A percentile compares a stretch with the other conserved stretches of the same genome.
phyloP scores from a whole-genome alignment of 2,329 filamentous ascomycete species.

The Lasiodiplodia hormozganensis region DNA sequence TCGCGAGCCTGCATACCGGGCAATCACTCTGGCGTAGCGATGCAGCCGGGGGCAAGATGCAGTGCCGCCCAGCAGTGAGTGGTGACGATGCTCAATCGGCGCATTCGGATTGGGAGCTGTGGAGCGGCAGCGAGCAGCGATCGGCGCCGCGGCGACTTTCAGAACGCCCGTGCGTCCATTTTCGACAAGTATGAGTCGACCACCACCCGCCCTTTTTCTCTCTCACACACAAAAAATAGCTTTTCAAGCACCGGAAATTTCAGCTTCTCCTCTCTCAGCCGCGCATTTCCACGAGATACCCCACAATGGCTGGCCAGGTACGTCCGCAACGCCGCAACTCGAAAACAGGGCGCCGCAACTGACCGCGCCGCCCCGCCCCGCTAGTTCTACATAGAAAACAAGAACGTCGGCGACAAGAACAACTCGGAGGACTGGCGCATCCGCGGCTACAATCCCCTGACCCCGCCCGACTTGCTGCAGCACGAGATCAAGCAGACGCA shows the following conservation, averaged over 20 bases:
- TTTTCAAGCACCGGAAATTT: neutral
- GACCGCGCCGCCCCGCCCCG: slow-evolving; percentile 3
- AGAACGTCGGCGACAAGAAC: slow-evolving; percentile 56
- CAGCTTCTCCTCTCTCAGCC: neutral
- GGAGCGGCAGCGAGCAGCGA: slow-evolving; percentile 5
- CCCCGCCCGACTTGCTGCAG: slow-evolving; percentile 91
- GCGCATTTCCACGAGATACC: neutral
- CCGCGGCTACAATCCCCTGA: slow-evolving; percentile 90
- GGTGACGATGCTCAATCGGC: neutral
- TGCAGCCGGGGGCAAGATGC: neutral
- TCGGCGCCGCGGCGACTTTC: slow-evolving; percentile 12
- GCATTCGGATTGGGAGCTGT: neutral
- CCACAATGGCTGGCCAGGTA: slow-evolving; percentile 25
- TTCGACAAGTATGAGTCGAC: slow-evolving; percentile 4
- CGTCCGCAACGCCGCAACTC: neutral
- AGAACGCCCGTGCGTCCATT: slow-evolving; percentile 23
- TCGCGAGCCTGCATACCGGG: neutral
- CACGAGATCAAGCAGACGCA: slow-evolving; percentile 76
- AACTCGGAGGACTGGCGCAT: slow-evolving; percentile 61
- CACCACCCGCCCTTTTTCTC: neutral
- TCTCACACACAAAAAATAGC: neutral
- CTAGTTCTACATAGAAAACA: slow-evolving; percentile 60
- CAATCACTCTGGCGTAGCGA: slow-evolving; percentile 4
- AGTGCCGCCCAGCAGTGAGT: neutral
- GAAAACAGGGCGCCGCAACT: neutral